Percentiles rank a stretch among this genome's conserved stretches.
These are phyloP conservation scores for Erythrobasidium yunnanense DNA, from an alignment of 768 basidiomycete species.

Conservation along the genomic window DNA sequence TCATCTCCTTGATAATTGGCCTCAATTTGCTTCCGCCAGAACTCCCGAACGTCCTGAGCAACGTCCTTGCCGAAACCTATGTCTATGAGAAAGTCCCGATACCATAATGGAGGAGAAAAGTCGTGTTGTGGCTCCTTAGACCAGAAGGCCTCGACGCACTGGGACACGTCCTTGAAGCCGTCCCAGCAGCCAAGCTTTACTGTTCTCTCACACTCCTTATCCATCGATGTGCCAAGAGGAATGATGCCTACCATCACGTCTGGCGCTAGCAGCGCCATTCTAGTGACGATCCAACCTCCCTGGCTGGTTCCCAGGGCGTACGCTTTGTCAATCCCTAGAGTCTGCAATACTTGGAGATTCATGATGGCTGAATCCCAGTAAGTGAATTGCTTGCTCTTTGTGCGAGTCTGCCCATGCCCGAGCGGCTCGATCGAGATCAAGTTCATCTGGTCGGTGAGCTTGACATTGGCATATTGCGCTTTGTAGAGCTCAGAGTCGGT, in stretches of 20 bases:
- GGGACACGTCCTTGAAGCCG: neutral
- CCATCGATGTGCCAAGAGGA: constrained; percentile 13
- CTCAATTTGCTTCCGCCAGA: constrained; percentile 13
- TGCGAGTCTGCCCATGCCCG: constrained; percentile 5
- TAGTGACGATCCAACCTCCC: constrained; percentile 12
- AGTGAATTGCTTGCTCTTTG: neutral
- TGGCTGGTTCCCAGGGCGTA: constrained; percentile 1
- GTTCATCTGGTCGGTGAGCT: neutral
- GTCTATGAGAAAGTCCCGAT: constrained; percentile 6
- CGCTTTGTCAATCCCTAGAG: constrained; percentile 10
- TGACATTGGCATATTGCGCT: constrained; percentile 2
- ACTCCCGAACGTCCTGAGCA: constrained; percentile 1
- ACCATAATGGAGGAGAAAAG: constrained; percentile 1
- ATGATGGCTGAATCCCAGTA: constrained; percentile 19
- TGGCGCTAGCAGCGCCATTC: constrained; percentile 3
- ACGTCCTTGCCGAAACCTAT: constrained; percentile 14
- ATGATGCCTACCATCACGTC: constrained; percentile 4
- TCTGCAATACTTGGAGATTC: constrained; percentile 7
- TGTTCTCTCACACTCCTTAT: neutral
- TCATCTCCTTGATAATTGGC: constrained; percentile 16
- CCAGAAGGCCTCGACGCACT: neutral
- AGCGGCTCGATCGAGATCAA: constrained; percentile 8
- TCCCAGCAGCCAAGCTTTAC: constrained; percentile 16
- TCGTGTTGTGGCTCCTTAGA: neutral
- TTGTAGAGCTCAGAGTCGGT: constrained; percentile 13